Evolutionary conservation across 805 yeast genomes (phyloP).

Genomic region (Martiniozyma abietophila): DNA sequence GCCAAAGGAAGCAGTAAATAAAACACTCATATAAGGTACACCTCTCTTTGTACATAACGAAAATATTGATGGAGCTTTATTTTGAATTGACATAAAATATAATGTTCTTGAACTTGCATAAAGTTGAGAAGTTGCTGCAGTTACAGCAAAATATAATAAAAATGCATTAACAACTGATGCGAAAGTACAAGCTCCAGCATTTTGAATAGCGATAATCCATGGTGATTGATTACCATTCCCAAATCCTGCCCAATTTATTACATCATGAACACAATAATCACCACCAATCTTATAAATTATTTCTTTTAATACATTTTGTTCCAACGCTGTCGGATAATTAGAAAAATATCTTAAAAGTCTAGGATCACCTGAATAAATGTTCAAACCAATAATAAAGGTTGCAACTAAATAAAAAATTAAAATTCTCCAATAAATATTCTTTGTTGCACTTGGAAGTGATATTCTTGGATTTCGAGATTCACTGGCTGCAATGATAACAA

Average conservation of each 20-base stretch:
- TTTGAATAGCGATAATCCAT: constrained; percentile 46
- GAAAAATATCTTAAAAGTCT: constrained; percentile 49
- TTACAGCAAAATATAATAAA: constrained; percentile 43
- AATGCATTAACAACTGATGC: constrained; percentile 44
- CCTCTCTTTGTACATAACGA: constrained; percentile 53
- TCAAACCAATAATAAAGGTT: constrained; percentile 60
- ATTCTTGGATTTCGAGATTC: constrained; percentile 77
- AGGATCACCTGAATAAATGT: constrained; percentile 73
- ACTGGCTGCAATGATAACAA: constrained; percentile 76
- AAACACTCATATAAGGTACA: constrained; percentile 63
- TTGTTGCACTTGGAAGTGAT: constrained; percentile 70
- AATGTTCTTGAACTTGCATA: constrained; percentile 55
- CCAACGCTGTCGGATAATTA: constrained; percentile 19
- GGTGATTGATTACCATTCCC: constrained; percentile 46
- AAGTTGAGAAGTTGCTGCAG: constrained; percentile 49
- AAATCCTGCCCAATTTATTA: constrained; percentile 28
- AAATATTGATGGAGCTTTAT: constrained; percentile 54
- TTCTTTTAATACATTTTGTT: constrained; percentile 13
- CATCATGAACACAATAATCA: constrained; percentile 17
- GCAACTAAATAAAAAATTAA: constrained; percentile 56
- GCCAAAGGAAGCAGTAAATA: constrained; percentile 54
- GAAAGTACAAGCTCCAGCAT: constrained; percentile 41
- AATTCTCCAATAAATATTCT: constrained; percentile 64
- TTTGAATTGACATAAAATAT: constrained; percentile 44
- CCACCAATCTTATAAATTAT: constrained; percentile 22